Base-by-base conservation (phyloP, 139 green algal genomes). In the Prasinococcaceae sp. region DNA sequence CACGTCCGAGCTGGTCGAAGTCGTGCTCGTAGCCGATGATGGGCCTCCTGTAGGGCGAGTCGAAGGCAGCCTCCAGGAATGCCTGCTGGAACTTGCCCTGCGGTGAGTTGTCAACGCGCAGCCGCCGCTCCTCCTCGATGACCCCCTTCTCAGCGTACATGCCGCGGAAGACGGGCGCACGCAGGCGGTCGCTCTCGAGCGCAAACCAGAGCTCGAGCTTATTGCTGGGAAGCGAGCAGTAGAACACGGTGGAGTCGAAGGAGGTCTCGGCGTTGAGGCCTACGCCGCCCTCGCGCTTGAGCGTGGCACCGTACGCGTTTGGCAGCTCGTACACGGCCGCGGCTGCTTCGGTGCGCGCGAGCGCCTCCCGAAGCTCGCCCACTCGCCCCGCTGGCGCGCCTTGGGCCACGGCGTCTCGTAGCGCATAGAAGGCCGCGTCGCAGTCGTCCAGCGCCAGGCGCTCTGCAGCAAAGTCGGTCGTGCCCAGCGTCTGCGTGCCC, bases 181-280 rank as follows among this genome's bases (percentile, higher is more conserved):
- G 73, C 59, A 94, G 92, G 23, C 85, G 68, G 37, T 82, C 79
- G 6, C 71, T 66, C 68, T 94, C 85, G 32, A 94, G 51, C 4
- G 83, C 83, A 73, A 94, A 89, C 83, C 83, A 94, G 35, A 93
- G 36, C 61, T 64, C 61, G 24, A 69, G 46, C 53, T 69, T 69
- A 39, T 84, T 84, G 39, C 61, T 38, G 0, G 77, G 84, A 39
- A 94, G 66, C 1, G 47, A 68, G 2, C 70, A 49, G 6, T 59
- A 80, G 56, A 81, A 87, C 57, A 40, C 46, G 12, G 85, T 94
- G 28, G 70, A 58, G 58, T 94, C 85, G 33, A 92, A 83, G 14
- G 24, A 70, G 52, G 85, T 94, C 38, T 69, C 68, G 4, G 85
- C 85, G 46, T 94, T 94, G n/a, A 94, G 66, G 1, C 83, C 85